These are phyloP conservation scores for Psophocarpus tetragonolobus DNA, from an alignment of 306 rosid species.

Conservation along the genomic window DNA sequence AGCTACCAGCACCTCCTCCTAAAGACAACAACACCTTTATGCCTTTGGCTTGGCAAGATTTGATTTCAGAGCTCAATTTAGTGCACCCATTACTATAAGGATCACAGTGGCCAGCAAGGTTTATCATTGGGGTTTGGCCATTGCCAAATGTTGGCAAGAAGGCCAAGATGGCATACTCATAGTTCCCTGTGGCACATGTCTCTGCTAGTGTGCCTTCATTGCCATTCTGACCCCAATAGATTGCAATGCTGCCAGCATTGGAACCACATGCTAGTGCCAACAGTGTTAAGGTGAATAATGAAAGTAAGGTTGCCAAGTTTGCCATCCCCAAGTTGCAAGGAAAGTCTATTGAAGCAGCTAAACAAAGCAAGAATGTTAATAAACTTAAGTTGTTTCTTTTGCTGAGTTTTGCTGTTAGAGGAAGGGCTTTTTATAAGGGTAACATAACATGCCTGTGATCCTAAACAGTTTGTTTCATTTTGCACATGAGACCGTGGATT, in stretches of 20 bases:
- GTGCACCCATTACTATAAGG: slow-evolving; percentile 41
- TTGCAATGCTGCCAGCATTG: slow-evolving; percentile 41
- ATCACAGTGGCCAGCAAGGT: slow-evolving; percentile 48
- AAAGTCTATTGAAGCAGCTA: neutral
- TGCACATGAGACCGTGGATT: neutral
- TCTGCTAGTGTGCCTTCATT: slow-evolving; percentile 35
- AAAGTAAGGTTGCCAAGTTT: slow-evolving; percentile 14
- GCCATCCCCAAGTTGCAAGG: slow-evolving; percentile 23
- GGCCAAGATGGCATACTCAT: slow-evolving; percentile 37
- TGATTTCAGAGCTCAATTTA: slow-evolving; percentile 24
- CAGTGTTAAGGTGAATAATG: slow-evolving; percentile 27
- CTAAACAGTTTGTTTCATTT: neutral
- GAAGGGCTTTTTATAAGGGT: slow-evolving; percentile 34
- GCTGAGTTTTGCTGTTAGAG: neutral
- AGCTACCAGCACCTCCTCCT: slow-evolving; percentile 47
- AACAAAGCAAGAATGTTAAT: neutral
- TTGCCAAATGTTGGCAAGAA: slow-evolving; percentile 48
- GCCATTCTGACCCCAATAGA: slow-evolving; percentile 50
- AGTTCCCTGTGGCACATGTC: slow-evolving; percentile 46
- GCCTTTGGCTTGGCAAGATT: slow-evolving; percentile 48
- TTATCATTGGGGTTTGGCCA: slow-evolving; percentile 41
- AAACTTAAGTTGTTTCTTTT: neutral
- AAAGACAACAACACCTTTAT: slow-evolving; percentile 49
- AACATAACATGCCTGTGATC: neutral
- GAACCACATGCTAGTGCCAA: slow-evolving; percentile 30